phyloP scores from a whole-genome alignment of 106 monocot species.

The Dioscorea zingiberensis region DNA sequence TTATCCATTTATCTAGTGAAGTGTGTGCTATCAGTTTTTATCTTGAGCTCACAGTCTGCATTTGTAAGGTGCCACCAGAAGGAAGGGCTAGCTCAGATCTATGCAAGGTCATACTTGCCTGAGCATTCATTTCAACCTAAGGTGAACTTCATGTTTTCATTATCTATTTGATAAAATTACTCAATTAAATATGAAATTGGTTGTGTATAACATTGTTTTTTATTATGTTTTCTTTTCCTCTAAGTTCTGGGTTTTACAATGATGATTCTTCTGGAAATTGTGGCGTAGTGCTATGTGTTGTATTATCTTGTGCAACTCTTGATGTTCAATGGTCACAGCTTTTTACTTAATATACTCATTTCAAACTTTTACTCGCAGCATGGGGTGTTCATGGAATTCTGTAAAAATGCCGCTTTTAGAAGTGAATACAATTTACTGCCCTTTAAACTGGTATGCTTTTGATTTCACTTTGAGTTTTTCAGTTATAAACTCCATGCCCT shows the following conservation, averaged over 20 bases:
- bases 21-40: too few relatives aligned
- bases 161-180: background rate
- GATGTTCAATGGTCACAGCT: background rate
- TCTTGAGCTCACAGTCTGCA: background rate
- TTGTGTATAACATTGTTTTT: background rate
- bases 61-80: slow-evolving; percentile 54
- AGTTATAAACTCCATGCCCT: too few relatives aligned
- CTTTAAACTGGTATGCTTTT: slow-evolving; percentile 50
- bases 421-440: slow-evolving; percentile 5
- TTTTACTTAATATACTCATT: background rate
- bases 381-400: slow-evolving; percentile 74
- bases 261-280: background rate
- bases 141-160: slow-evolving; percentile 25
- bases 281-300: background rate
- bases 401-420: slow-evolving; percentile 16
- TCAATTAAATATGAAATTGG: background rate
- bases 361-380: slow-evolving; percentile 33
- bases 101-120: slow-evolving; percentile 44
- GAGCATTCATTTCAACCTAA: slow-evolving; percentile 29
- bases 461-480: too few relatives aligned
- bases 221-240: too few relatives aligned
- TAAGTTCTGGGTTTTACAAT: too few relatives aligned
- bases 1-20: too few relatives aligned
- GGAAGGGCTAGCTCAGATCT: slow-evolving; percentile 71
- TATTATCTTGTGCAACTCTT: background rate